These are phyloP conservation scores for Gracilaria vermiculophylla DNA, from an alignment of 23 red algal genomes.

Conservation along the genomic window DNA sequence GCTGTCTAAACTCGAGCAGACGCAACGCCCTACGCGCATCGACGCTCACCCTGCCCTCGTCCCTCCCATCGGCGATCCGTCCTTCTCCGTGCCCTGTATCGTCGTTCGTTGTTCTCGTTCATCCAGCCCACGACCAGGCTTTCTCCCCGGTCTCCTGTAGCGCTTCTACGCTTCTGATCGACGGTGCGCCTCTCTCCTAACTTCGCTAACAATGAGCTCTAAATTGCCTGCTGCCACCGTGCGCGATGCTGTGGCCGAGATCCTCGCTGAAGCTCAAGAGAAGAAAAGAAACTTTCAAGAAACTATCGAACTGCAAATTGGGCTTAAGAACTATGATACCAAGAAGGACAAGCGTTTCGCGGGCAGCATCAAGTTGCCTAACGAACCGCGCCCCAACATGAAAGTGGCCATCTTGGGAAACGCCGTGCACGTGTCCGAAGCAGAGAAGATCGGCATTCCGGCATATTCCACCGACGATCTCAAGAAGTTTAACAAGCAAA, in stretches of 20 bases:
- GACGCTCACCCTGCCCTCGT: neutral
- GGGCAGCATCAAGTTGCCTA: conserved; percentile 88
- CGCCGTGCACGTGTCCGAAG: conserved; percentile 85
- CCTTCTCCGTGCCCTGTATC: neutral
- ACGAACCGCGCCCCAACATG: conserved; percentile 90
- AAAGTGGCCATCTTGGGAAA: conserved; percentile 96
- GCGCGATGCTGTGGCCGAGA: conserved; percentile 87
- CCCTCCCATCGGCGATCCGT: neutral
- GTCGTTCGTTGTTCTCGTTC: neutral
- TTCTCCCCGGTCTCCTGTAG: neutral
- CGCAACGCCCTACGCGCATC: neutral
- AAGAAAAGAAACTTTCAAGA: conserved; percentile 99
- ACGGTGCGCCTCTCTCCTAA: neutral
- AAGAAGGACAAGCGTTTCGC: conserved; percentile 99
- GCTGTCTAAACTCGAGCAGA: neutral
- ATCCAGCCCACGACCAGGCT: neutral
- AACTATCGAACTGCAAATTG: conserved; percentile 99
- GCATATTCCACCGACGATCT: conserved; percentile 91
- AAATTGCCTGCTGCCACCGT: conserved; percentile 86
- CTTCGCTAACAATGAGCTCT: conserved; percentile 42
- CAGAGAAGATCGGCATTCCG: conserved; percentile 83
- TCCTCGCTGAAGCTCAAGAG: conserved; percentile 84
- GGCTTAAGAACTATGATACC: conserved; percentile 97
- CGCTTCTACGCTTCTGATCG: neutral
- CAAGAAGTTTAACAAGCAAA: conserved; percentile 99